A percentile compares a stretch with the other conserved stretches of the same genome.
These are phyloP conservation scores for Pichia ethanolica DNA, from an alignment of 805 yeast genomes.

Conservation along the genomic window DNA sequence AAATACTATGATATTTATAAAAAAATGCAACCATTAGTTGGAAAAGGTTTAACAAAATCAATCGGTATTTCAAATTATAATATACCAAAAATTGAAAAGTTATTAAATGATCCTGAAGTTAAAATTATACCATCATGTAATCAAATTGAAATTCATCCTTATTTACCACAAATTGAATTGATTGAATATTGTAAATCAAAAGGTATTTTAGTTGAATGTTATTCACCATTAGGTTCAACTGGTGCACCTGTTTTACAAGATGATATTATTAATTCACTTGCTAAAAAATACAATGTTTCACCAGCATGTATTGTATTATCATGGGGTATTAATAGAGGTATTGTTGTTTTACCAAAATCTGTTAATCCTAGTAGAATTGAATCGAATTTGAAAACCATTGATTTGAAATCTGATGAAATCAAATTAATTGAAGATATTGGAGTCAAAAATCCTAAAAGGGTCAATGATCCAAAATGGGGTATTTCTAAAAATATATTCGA, in stretches of 20 bases:
- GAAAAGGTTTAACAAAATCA: constrained; percentile 48
- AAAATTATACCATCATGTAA: constrained; percentile 58
- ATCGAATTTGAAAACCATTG: constrained; percentile 30
- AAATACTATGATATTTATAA: constrained; percentile 56
- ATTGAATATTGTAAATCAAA: constrained; percentile 44
- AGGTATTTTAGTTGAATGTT: constrained; percentile 60
- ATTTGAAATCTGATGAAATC: constrained; percentile 32
- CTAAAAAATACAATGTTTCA: constrained; percentile 35
- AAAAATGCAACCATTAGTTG: constrained; percentile 51
- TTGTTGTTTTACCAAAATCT: constrained; percentile 35
- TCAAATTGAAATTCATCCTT: constrained; percentile 75
- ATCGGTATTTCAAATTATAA: constrained; percentile 80
- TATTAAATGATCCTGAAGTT: constrained; percentile 42
- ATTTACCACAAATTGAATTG: constrained; percentile 58
- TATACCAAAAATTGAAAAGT: constrained; percentile 41
- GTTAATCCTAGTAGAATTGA: constrained; percentile 27
- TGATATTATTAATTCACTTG: constrained; percentile 35
- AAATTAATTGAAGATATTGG: constrained; percentile 17
- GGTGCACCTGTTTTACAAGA: constrained; percentile 47
- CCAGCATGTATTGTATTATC: constrained; percentile 49
- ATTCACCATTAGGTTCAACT: constrained; percentile 67
- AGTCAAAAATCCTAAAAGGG: constrained; percentile 5
- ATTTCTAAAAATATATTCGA: constrained; percentile 3
- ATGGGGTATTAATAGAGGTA: constrained; percentile 53
- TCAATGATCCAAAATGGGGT: constrained; percentile 14